Evolutionary conservation across 495 filamentous ascomycete species (phyloP), one percentile per base, ranked within the genome.

Genomic region (Daldinia bambusicola): DNA sequence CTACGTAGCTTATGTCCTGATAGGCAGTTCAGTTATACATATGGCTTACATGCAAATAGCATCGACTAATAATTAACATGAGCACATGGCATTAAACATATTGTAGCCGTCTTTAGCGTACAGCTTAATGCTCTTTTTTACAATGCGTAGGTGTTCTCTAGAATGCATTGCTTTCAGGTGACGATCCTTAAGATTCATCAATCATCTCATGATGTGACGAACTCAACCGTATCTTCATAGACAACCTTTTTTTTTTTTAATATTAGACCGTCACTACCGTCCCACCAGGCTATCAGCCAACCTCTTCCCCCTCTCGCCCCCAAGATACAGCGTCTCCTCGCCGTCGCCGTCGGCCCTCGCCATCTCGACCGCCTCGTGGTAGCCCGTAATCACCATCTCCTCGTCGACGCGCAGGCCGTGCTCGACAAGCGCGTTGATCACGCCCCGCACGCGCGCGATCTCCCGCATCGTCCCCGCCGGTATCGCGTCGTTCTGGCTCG

Each of bases 401-500:
- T 98, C 95, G 76, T 98, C 96, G 37, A 99, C 94, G 31, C 89
- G 85, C 22, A 93, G 80, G 2, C 93, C 91, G n/a, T 88, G 84
- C 77, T 93, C 91, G 12, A 95, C 90, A 66, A 99, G 79, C 8
- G 92, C 90, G 56, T 85, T 89, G 37, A 99, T 89, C 56, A 93
- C 91, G 16, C 93, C 90, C 4, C 89, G 81, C 37, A 98, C 78
- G 52, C 95, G 86, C 31, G 92, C 88, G 78, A 99, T 98, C 83
- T 98, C 96, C 63, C 90, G 86, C 78, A 94, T 88, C 36, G 94
- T 95, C 51, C 87, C 89, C 0, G 85, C 77, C 3, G 84, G 76
- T 67, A 99, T 93, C 61, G 87, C 85, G 69, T 97, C 94, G 69
- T 98, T 98, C 81, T 97, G 92, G 71, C 90, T 94, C 62, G 91